Base-by-base conservation (phyloP, 73 alveolate genomes). In the Uronychia setigera region DNA sequence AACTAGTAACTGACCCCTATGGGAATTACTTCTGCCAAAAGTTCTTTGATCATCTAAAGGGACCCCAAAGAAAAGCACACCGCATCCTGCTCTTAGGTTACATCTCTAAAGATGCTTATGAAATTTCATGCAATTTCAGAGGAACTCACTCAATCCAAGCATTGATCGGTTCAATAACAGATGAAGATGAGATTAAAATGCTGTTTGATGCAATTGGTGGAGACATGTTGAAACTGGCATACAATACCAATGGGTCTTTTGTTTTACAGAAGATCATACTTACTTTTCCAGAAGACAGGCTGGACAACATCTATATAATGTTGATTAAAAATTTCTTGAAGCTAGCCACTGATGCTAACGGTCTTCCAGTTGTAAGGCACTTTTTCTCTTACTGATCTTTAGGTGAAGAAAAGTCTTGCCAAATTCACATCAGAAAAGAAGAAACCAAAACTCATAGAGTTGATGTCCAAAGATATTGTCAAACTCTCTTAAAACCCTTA, bases 231-330 rank as follows among this genome's bases (percentile, higher is more conserved):
- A 35, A 58, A 1, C 77, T 81, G 13, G 32, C 97, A 26, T 85
- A 87, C 34, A 92, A 89, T 87, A 87, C 91, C 32, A 88, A 95
- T 80, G 98, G 98, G 28, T 90, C 99, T 46, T 98, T 96, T 94
- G 98, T 97, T 14, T 79, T 97, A 0, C 96, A 97, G 82, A 95
- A 94, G 80, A 92, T 95, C 26, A 85, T 96, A 27, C 88, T 87
- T 13, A 89, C 91, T 87, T 67, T 93, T 59, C 92, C 89, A 60
- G 98, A 93, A 79, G 92, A 81, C 11, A 88, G 87, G 59, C 91
- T 94, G 26, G 98, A 86, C 74, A 92, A 81, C 76, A 87, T 95
- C 59, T 90, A 88, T 91, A 76, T 86, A 75, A 90, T 88, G 32
- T 80, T 96, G 26, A 78, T 89, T 30, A 95, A 92, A 35, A 93